Evolutionary conservation across 106 monocot genomes (phyloP).

Genomic region (Dioscorea alata): DNA sequence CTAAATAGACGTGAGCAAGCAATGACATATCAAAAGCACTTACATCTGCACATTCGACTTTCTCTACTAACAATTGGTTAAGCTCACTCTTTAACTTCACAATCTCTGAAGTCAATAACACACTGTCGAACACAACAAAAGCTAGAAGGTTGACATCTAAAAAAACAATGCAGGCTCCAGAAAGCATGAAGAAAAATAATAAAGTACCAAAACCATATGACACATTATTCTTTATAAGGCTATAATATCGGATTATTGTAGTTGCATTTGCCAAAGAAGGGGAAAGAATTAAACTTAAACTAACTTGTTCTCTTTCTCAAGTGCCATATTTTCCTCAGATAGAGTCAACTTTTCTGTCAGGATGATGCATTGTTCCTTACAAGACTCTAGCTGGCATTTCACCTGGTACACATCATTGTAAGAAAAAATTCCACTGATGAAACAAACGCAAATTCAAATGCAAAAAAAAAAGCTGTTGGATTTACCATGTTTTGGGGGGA

Average conservation of each 20-base stretch:
- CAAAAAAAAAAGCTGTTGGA: background rate
- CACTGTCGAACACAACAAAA: constrained; percentile 21
- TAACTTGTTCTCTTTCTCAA: constrained; percentile 40
- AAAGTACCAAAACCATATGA: background rate
- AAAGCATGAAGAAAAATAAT: background rate
- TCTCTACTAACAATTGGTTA: constrained; percentile 5
- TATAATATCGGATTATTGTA: background rate
- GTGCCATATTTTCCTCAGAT: constrained; percentile 19
- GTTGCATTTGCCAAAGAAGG: background rate
- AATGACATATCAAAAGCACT: constrained; percentile 2
- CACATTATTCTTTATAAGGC: background rate
- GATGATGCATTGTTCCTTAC: constrained; percentile 25
- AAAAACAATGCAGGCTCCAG: background rate
- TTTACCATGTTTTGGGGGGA: background rate
- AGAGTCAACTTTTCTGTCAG: constrained; percentile 19
- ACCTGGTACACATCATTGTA: constrained; percentile 25
- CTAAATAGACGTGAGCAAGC: background rate
- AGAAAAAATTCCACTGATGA: background rate
- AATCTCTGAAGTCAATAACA: constrained; percentile 18
- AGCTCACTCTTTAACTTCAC: constrained; percentile 20
- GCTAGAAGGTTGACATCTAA: background rate
- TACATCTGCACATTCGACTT: constrained; percentile 24
- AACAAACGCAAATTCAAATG: too few relatives aligned
- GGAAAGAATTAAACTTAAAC: background rate
- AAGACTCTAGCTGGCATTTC: constrained; percentile 42